Conservation (phyloP, 1,139 yeast species). For the Maudiozyma humilis region DNA sequence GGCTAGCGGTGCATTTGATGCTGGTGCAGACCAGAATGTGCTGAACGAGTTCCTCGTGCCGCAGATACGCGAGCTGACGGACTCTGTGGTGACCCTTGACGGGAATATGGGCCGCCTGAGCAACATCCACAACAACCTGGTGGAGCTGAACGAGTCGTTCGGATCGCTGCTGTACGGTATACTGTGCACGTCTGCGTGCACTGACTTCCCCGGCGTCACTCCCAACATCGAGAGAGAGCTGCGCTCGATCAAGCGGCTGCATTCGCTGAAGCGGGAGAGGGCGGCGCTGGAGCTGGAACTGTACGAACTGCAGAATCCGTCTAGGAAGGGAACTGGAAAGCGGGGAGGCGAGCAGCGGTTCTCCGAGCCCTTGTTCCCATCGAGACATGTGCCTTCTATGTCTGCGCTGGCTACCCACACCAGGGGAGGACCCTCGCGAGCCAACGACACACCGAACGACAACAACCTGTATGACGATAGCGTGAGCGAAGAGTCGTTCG, state of each 20-base stretch:
- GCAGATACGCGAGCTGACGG: slow-evolving; percentile 26
- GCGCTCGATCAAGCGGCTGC: slow-evolving; percentile 15
- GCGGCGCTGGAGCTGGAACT: slow-evolving; percentile 14
- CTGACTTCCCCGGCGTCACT: slow-evolving; percentile 38
- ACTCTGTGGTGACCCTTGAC: slow-evolving; percentile 40
- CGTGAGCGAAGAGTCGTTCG: slow-evolving; percentile 31
- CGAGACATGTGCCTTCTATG: slow-evolving; percentile 1
- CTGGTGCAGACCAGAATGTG: slow-evolving; percentile 14
- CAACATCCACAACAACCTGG: slow-evolving; percentile 44
- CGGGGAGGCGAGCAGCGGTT: slow-evolving; percentile 3
- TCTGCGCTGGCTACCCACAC: background rate
- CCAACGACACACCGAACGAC: background rate
- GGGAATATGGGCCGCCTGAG: slow-evolving; percentile 41
- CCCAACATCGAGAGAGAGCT: slow-evolving; percentile 24
- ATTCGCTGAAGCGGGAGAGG: slow-evolving; percentile 18
- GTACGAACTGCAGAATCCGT: slow-evolving; percentile 7
- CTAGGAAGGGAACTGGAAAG: background rate
- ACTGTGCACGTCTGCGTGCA: slow-evolving; percentile 59
- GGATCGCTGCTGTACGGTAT: slow-evolving; percentile 56
- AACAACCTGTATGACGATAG: slow-evolving; percentile 25
- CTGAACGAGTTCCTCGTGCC: slow-evolving; percentile 26
- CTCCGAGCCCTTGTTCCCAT: slow-evolving; percentile 10
- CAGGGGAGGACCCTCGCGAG: background rate
- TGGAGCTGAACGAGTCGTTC: slow-evolving; percentile 54
- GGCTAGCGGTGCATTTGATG: background rate